A percentile compares a stretch with the other conserved stretches of the same genome.
Evolutionary conservation across 2,329 filamentous ascomycete genomes (phyloP).

Genomic region (Neodidymelliopsis sp.): DNA sequence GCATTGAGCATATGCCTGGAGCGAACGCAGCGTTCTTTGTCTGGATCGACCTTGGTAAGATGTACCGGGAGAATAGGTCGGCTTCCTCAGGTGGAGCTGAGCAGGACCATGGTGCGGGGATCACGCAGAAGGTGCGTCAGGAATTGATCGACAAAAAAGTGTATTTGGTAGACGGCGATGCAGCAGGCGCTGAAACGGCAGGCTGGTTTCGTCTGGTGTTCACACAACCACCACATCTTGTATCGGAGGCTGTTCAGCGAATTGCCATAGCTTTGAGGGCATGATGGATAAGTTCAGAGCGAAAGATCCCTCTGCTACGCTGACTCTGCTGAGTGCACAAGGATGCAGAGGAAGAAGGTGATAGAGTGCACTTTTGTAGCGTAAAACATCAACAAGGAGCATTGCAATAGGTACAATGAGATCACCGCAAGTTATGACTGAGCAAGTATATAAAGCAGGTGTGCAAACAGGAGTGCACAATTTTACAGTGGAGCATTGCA

Average conservation of each 20-base stretch:
- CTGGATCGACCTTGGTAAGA: conserved; percentile 48
- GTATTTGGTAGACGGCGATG: conserved; percentile 59
- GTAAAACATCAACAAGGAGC: too few species aligned
- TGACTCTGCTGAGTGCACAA: too few species aligned
- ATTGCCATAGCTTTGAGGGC: not conserved
- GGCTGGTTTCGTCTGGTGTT: conserved; percentile 66
- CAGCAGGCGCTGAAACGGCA: conserved; percentile 53
- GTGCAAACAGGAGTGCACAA: too few species aligned
- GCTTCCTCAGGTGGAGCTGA: not conserved
- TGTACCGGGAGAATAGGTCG: conserved; percentile 16
- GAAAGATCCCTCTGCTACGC: too few species aligned
- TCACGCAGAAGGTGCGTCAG: conserved; percentile 55
- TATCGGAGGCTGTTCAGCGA: conserved; percentile 1
- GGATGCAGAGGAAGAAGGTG: too few species aligned
- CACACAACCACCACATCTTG: conserved; percentile 14
- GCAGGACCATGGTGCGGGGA: conserved; percentile 47
- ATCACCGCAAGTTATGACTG: too few species aligned
- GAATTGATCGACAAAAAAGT: conserved; percentile 57
- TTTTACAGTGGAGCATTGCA: too few species aligned
- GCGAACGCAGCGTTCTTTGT: conserved; percentile 58
- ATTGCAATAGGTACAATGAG: too few species aligned
- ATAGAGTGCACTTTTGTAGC: too few species aligned
- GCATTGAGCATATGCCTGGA: conserved; percentile 49
- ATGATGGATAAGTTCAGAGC: too few species aligned
- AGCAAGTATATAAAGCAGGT: too few species aligned